phyloP scores from a whole-genome alignment of 2,329 filamentous ascomycete genomes.

The Aspergillus ruber region DNA sequence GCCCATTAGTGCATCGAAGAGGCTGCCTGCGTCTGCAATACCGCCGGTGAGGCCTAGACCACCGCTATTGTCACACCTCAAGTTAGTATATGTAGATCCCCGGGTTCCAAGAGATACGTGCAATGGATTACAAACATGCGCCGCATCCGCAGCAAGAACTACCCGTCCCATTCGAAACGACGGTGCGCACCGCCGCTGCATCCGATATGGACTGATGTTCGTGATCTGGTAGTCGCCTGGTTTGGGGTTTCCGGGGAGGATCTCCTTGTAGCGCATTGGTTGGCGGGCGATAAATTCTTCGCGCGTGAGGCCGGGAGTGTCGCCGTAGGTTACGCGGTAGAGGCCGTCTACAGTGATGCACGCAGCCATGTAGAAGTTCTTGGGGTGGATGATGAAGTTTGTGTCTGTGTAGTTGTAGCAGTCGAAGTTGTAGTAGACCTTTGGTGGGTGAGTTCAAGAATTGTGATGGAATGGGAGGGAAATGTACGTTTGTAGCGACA shows the following conservation, averaged over 20 bases:
- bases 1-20: conserved; percentile 53
- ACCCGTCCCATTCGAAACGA: conserved; percentile 54
- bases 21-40: conserved; percentile 57
- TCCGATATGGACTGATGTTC: conserved; percentile 54
- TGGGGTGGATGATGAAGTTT: conserved; percentile 57
- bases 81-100: not conserved
- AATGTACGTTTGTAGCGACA: conserved; percentile 53
- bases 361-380: conserved; percentile 58
- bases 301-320: conserved; percentile 46
- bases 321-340: conserved; percentile 60
- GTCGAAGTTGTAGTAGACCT: conserved; percentile 58
- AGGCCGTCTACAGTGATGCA: conserved; percentile 53
- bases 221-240: conserved; percentile 52
- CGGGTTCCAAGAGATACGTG: conserved; percentile 14
- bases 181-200: conserved; percentile 56
- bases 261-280: conserved; percentile 49
- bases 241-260: conserved; percentile 55
- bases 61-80: conserved; percentile 35
- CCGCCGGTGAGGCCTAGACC: conserved; percentile 59
- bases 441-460: not conserved
- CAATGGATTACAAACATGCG: conserved; percentile 53
- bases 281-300: conserved; percentile 51
- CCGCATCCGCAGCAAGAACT: conserved; percentile 55
- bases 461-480: not conserved
- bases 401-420: conserved; percentile 27